These are phyloP conservation scores for Pseudocercospora cruenta DNA, from an alignment of 2,329 filamentous ascomycete species.

Conservation along the genomic window DNA sequence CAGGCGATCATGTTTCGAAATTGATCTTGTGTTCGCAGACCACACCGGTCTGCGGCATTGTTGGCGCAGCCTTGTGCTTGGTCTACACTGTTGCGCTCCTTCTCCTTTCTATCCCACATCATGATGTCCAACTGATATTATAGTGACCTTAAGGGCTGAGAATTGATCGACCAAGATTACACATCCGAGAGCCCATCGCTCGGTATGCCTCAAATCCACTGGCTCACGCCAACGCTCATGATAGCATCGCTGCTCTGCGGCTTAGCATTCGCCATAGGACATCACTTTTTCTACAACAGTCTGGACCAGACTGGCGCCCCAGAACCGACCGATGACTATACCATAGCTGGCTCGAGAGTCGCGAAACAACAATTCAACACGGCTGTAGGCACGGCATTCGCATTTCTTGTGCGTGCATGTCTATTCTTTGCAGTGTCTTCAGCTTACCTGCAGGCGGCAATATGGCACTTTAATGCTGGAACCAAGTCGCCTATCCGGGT, in stretches of 20 bases:
- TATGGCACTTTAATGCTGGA: neutral
- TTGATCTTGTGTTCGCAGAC: neutral
- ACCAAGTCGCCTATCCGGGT: neutral
- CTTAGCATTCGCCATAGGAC: neutral
- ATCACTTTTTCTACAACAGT: neutral
- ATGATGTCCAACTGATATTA: too few relatives aligned
- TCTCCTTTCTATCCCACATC: neutral
- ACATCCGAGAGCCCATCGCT: too few relatives aligned
- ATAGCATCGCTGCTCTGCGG: neutral
- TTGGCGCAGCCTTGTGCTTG: neutral
- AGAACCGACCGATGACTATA: neutral
- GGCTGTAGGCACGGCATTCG: neutral
- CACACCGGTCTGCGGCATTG: neutral
- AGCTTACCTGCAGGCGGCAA: neutral
- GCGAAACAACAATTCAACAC: neutral
- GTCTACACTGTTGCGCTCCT: neutral
- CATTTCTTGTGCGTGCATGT: neutral
- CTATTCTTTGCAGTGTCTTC: neutral
- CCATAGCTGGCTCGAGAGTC: neutral
- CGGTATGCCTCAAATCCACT: neutral
- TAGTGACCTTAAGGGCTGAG: too few relatives aligned
- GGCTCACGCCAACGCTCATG: neutral
- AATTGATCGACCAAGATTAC: too few relatives aligned
- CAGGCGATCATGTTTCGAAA: too few relatives aligned
- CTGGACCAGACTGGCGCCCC: neutral